Evolutionary conservation across 2,329 filamentous ascomycete species (phyloP).

Genomic region (Colletotrichum tropicale): DNA sequence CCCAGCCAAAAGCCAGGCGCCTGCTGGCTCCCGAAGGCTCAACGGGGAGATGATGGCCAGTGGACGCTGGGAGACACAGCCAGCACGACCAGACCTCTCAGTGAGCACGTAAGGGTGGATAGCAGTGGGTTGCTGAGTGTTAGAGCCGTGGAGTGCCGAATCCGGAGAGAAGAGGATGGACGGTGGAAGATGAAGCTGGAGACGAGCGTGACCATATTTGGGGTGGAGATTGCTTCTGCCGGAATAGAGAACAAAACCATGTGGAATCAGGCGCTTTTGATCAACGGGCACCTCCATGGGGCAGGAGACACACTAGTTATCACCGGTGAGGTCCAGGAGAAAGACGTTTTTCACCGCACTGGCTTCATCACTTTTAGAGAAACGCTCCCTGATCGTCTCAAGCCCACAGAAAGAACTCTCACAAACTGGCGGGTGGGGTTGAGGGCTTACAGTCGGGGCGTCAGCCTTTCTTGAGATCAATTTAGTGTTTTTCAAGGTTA

Average conservation of each 20-base stretch:
- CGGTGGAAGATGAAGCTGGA: not conserved
- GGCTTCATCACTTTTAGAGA: not conserved
- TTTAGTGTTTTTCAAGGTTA: not conserved
- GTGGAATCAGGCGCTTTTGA: not conserved
- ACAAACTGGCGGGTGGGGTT: not conserved
- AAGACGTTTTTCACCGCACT: not conserved
- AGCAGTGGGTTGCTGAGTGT: accelerated
- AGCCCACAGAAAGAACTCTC: not conserved
- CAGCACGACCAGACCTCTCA: not conserved
- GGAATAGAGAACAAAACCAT: not conserved
- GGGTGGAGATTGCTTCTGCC: not conserved
- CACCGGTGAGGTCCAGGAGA: not conserved
- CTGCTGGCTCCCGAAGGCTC: not conserved
- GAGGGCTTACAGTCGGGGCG: accelerated
- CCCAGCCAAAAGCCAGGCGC: not conserved
- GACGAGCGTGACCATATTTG: not conserved
- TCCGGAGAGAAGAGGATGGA: not conserved
- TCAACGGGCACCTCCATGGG: accelerated
- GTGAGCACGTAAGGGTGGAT: accelerated
- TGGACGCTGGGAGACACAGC: not conserved
- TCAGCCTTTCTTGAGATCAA: accelerated
- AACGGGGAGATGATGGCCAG: not conserved
- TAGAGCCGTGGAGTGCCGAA: accelerated
- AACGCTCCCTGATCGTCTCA: not conserved
- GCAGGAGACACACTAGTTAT: not conserved